Evolutionary conservation across 2,329 filamentous ascomycete genomes (phyloP), one percentile per base, ranked within the genome.

Genomic region (Arthrinium phaeospermum): DNA sequence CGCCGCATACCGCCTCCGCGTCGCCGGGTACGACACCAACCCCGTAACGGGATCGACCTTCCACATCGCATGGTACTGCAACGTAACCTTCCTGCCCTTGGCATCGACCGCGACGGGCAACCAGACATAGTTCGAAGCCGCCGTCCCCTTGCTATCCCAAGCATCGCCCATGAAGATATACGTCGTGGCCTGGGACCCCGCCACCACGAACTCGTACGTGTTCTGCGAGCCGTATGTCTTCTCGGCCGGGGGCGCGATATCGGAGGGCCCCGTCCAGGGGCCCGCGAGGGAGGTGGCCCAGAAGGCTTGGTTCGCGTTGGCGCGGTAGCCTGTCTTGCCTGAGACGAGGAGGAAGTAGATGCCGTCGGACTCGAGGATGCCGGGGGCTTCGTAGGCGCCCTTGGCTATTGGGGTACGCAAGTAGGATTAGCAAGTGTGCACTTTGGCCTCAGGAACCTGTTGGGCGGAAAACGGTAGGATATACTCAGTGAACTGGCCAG

Each of bases 51-150:
- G 77, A 70, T 84, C 80, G 37, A 84, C 76, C 74, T 81, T 82
- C 82, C 82, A 84, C 80, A 83, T 82, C 24, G 79, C 76, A 75
- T 83, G 79, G 70, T 83, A 83, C 51, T 83, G 78, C 53, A 84
- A 73, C 3, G 77, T 78, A 3, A 83, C 75, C 14, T 78, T 81
- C 68, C 81, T 80, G 0, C 75, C 74, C 22, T 78, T 77, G 61
- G 78, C 71, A 70, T 82, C 78, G 53, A 82, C 81, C 1, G 70
- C 77, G 77, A 84, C 80, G 0, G 83, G 83, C 13, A 82, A 69
- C 83, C 82, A 84, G 22, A 84, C 79, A 64, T 84, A 83, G 73
- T 82, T 84, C 1, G 79, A 81, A 70, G 71, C 75, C 0, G 78
- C 77, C 3, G 79, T 78, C 49, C 81, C 81, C 44, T 77, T 81